Evolutionary conservation across 2,329 filamentous ascomycete species (phyloP).

Genomic region (Fonsecaea nubica): DNA sequence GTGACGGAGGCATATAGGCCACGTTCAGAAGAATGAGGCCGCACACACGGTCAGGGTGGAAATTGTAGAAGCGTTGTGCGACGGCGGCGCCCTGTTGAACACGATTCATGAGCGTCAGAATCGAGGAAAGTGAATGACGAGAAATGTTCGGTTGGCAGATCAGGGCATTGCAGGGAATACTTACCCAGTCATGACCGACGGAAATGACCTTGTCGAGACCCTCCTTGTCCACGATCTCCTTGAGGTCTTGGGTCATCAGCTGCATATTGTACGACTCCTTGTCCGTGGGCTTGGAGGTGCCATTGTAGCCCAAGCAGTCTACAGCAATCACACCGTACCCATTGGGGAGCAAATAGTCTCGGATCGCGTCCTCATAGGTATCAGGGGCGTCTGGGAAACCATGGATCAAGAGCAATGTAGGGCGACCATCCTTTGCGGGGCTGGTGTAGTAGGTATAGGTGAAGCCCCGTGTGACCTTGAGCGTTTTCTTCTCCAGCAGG

Average conservation of each 20-base stretch:
- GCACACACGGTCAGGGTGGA: constrained; percentile 49
- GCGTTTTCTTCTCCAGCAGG: constrained; percentile 25
- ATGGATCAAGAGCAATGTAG: constrained; percentile 54
- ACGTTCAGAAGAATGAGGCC: constrained; percentile 54
- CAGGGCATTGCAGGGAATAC: background rate
- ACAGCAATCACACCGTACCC: constrained; percentile 50
- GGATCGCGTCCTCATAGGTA: constrained; percentile 51
- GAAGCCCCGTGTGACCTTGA: constrained; percentile 30
- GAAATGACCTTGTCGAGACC: constrained; percentile 47
- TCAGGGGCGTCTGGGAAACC: constrained; percentile 58
- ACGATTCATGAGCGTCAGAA: background rate
- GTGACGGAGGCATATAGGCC: constrained; percentile 49
- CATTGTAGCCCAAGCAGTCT: constrained; percentile 51
- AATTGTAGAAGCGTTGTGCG: constrained; percentile 54
- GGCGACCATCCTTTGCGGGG: constrained; percentile 32
- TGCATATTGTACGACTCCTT: constrained; percentile 47
- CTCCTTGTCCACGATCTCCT: constrained; percentile 52
- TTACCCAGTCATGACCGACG: constrained; percentile 56
- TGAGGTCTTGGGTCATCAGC: constrained; percentile 47
- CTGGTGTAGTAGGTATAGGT: constrained; percentile 53
- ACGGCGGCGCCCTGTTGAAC: constrained; percentile 49
- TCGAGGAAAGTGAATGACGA: background rate
- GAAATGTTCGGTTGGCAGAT: background rate
- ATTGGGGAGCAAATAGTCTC: constrained; percentile 49
- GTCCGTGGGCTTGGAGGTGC: constrained; percentile 51